Evolutionary conservation across 352 stramenopile species (phyloP), one percentile per base, ranked within the genome.

Genomic region (Phytopythium chamaehyphon): DNA sequence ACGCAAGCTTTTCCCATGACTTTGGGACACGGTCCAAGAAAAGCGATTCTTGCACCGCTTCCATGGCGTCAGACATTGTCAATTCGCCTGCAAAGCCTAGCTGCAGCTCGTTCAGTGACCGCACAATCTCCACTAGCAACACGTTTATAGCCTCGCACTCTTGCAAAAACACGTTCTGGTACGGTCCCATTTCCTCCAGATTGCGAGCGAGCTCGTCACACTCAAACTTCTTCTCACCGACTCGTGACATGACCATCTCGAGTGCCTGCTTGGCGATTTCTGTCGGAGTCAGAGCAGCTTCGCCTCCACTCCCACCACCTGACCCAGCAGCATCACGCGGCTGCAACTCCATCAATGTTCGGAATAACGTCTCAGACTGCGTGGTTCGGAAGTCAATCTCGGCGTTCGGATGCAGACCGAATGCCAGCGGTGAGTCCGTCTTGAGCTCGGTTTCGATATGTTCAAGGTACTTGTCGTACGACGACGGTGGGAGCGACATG

Each of bases 331-430:
- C 86, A 53, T 97, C 88, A 54, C 88, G 85, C 26, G 95, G 95
- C 64, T 99, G 95, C 22, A 99, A 64, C 56, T 98, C 96, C 69
- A 98, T 94, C 38, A 99, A 58, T 28, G 91, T 98, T 12, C 85
- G 88, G 71, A 99, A 98, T 45, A 99, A 67, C 26, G 73, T 92
- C 60, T 98, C 96, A 35, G 90, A 98, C 61, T 98, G 95, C 35
- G 94, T 97, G 7, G 95, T 98, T 10, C 96, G 86, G 69, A 99
- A 99, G 59, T 98, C 96, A 54, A 99, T 99, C 61, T 99, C 96
- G 19, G 96, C 96, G 62, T 99, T 99, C 39, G 96, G 96, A 57
- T 99, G 95, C 22, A 99, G 69, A 5, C 96, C 96, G 68, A 99
- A 99, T 40, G 94, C 95, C 31, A 99, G 83, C 11, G 97, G 96